Conservation (phyloP, 352 stramenopile genomes). For the Phytophthora rubi region DNA sequence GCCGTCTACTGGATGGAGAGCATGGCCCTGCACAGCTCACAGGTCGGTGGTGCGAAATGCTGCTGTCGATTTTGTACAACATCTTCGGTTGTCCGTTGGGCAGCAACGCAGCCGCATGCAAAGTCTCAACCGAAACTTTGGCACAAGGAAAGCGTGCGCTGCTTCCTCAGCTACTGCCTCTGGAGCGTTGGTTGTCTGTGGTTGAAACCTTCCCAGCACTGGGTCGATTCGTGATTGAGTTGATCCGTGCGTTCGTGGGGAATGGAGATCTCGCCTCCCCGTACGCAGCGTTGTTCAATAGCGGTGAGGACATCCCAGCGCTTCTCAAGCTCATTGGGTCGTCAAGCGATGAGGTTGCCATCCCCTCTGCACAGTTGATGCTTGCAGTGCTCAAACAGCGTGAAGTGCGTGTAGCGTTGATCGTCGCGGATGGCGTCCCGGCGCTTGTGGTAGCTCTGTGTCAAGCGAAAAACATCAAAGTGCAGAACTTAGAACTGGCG, state of each 20-base stretch:
- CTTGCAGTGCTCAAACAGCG: conserved; percentile 46
- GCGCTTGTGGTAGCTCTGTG: conserved; percentile 56
- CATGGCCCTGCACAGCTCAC: conserved; percentile 27
- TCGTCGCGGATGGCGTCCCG: conserved; percentile 76
- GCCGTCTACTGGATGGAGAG: conserved; percentile 23
- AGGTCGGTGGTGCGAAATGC: conserved; percentile 31
- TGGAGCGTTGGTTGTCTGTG: conserved; percentile 56
- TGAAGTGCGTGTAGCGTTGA: conserved; percentile 69
- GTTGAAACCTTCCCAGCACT: conserved; percentile 38
- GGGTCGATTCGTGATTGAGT: conserved; percentile 56
- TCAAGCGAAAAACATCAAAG: conserved; percentile 31
- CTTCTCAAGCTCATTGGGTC: conserved; percentile 51
- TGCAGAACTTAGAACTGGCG: conserved; percentile 58
- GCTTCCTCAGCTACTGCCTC: conserved; percentile 59
- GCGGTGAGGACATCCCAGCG: conserved; percentile 57
- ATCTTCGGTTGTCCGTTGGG: conserved; percentile 54
- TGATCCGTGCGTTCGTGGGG: conserved; percentile 56
- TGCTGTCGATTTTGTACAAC: conserved; percentile 70
- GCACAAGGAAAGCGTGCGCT: conserved; percentile 41
- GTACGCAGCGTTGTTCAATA: conserved; percentile 56
- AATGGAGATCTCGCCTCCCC: conserved; percentile 12
- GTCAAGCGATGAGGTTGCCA: conserved; percentile 44
- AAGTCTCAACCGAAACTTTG: conserved; percentile 22
- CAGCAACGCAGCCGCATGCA: conserved; percentile 1
- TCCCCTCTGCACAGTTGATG: conserved; percentile 53